These are phyloP conservation scores for Syzygium syzygioides DNA, from an alignment of 441 rosid species.

Conservation along the genomic window DNA sequence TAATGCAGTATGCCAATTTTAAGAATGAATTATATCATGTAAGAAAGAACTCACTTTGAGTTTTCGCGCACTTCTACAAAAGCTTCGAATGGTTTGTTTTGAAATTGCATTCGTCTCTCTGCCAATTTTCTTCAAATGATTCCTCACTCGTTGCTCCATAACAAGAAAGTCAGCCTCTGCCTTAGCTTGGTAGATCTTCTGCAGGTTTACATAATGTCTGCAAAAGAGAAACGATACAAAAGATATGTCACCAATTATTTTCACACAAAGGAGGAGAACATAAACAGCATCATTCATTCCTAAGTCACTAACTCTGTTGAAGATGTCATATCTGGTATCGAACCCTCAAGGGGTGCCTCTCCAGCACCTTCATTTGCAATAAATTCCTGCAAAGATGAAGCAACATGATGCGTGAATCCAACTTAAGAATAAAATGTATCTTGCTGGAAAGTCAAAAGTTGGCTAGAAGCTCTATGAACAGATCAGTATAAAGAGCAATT, in stretches of 20 bases:
- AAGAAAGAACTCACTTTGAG: conserved; percentile 49
- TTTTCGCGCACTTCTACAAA: conserved; percentile 92
- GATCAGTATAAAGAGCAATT: background rate
- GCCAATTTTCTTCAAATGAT: conserved; percentile 61
- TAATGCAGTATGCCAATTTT: background rate
- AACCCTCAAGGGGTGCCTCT: conserved; percentile 94
- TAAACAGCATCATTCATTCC: background rate
- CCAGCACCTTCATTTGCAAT: conserved; percentile 77
- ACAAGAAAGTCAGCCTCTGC: conserved; percentile 80
- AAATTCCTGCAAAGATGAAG: conserved; percentile 55
- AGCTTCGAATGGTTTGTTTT: conserved; percentile 57
- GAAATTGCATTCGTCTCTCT: conserved; percentile 62
- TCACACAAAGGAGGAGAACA: background rate
- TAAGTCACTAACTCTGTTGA: conserved; percentile 78
- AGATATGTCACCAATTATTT: background rate
- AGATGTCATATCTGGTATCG: conserved; percentile 96
- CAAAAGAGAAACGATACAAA: conserved; percentile 9
- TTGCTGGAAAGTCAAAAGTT: background rate
- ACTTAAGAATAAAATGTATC: background rate
- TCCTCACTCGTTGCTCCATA: conserved; percentile 56
- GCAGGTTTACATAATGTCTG: conserved; percentile 85
- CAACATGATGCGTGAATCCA: background rate
- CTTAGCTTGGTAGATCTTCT: conserved; percentile 83
- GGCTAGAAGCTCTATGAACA: background rate
- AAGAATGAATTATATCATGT: background rate